Evolutionary conservation across 1,284 basidiomycete species (phyloP).

Genomic region (Malassezia dermatis): DNA sequence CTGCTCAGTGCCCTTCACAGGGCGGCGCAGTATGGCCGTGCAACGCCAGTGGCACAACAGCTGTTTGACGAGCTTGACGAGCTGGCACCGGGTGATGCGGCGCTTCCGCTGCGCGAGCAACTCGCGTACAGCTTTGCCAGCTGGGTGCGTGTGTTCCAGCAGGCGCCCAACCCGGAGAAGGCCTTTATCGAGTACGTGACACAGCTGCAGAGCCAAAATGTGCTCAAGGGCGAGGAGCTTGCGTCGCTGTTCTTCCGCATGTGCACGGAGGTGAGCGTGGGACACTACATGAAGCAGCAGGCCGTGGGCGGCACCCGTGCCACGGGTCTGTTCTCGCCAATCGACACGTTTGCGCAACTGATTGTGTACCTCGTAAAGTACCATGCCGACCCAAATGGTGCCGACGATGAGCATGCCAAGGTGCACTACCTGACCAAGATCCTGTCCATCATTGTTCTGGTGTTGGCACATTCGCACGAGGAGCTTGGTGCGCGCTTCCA

Average conservation of each 20-base stretch:
- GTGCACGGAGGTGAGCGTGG: conserved; percentile 87
- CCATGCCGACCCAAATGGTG: conserved; percentile 75
- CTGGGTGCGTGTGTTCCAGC: conserved; percentile 91
- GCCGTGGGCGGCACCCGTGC: conserved; percentile 65
- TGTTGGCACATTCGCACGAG: conserved; percentile 87
- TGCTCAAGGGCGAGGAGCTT: conserved; percentile 87
- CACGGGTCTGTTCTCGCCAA: conserved; percentile 66
- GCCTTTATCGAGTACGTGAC: conserved; percentile 96
- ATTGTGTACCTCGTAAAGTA: conserved; percentile 99
- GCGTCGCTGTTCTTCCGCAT: conserved; percentile 98
- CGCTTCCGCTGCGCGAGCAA: conserved; percentile 51
- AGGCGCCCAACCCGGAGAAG: conserved; percentile 79
- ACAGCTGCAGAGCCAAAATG: conserved; percentile 87
- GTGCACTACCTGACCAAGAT: conserved; percentile 97
- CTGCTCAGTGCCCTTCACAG: conserved; percentile 67
- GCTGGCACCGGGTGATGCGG: conserved; percentile 14
- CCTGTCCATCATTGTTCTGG: conserved; percentile 88
- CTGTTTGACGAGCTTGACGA: conserved; percentile 57
- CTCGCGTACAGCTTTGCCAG: conserved; percentile 58
- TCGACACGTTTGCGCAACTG: conserved; percentile 88
- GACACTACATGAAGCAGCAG: conserved; percentile 77
- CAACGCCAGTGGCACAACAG: conserved; percentile 63
- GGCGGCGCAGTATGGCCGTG: conserved; percentile 60
- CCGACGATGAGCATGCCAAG: conserved; percentile 84
- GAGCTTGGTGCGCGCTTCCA: conserved; percentile 82